Evolutionary conservation across 495 filamentous ascomycete genomes (phyloP).

Genomic region (Hapsidospora chrysogenum): DNA sequence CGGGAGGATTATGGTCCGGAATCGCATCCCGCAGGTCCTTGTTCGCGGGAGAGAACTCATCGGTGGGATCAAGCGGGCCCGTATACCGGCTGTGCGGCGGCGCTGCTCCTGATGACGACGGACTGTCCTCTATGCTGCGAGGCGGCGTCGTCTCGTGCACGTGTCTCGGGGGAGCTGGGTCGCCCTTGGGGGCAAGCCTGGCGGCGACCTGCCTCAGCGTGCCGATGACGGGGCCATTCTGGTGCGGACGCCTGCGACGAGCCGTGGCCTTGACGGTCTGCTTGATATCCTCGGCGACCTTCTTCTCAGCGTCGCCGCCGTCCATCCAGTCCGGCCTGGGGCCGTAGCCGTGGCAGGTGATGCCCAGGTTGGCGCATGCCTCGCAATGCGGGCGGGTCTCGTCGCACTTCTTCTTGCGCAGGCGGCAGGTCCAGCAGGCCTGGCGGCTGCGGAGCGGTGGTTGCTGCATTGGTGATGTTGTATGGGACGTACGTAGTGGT

Average conservation of each 20-base stretch:
- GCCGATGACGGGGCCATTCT: too few species aligned
- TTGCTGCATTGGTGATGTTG: too few species aligned
- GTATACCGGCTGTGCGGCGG: too few species aligned
- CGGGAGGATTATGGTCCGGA: neutral
- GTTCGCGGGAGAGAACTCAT: too few species aligned
- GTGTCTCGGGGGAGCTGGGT: neutral
- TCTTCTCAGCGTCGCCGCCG: conserved; percentile 13
- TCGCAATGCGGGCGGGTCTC: conserved; percentile 15
- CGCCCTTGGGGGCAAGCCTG: neutral
- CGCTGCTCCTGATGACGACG: too few species aligned
- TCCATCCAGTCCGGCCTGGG: conserved; percentile 19
- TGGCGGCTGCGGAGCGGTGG: too few species aligned
- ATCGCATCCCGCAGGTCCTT: neutral
- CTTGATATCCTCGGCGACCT: conserved; percentile 6
- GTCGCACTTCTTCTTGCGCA: conserved; percentile 25
- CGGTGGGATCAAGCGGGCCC: too few species aligned
- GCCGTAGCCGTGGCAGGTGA: conserved; percentile 17
- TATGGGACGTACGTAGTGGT: too few species aligned
- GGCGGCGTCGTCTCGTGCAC: too few species aligned
- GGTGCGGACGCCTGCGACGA: too few species aligned
- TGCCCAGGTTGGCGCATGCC: conserved; percentile 13
- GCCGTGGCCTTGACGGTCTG: neutral
- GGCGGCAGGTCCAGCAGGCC: conserved; percentile 26
- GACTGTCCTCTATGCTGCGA: too few species aligned
- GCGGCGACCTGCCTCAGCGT: neutral